phyloP scores from a whole-genome alignment of 148 eudicot genomes.

The Diospyros lotus region DNA sequence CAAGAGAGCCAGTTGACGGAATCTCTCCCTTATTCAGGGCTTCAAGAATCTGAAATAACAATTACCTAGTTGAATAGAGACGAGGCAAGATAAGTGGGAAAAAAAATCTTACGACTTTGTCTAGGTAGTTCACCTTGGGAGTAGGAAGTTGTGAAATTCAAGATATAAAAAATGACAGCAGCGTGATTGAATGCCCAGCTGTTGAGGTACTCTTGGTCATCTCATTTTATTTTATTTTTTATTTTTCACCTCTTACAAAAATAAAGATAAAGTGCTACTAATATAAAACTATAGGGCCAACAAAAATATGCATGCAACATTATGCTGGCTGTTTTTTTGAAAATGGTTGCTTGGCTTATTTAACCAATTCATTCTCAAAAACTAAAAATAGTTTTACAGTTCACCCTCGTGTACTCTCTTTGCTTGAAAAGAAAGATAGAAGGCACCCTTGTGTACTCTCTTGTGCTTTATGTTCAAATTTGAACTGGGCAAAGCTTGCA shows the following conservation, averaged over 20 bases:
- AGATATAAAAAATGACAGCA: not conserved
- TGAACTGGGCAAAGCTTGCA: not conserved
- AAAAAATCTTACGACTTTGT: not conserved
- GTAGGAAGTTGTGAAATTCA: not conserved
- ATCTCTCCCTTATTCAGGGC: slow-evolving; percentile 99
- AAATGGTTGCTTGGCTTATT: not conserved
- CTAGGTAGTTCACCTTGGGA: not conserved
- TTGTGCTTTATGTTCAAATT: not conserved
- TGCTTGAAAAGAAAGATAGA: not conserved
- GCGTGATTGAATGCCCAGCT: not conserved
- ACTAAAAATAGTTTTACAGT: not conserved
- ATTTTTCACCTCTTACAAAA: not conserved
- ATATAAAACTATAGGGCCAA: not conserved
- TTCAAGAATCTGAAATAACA: slow-evolving; percentile 73
- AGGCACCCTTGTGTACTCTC: not conserved
- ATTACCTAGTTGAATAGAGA: not conserved
- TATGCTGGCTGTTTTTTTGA: not conserved
- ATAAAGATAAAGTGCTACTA: not conserved
- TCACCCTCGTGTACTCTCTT: not conserved
- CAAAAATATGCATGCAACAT: not conserved
- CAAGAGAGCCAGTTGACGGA: slow-evolving; percentile 95
- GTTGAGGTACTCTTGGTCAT: not conserved
- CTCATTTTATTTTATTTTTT: not conserved
- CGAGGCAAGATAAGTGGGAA: not conserved
- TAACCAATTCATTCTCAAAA: not conserved